These are phyloP conservation scores for Umbelopsis sp. DNA, from an alignment of 371 early-diverging fungal species.

Conservation along the genomic window DNA sequence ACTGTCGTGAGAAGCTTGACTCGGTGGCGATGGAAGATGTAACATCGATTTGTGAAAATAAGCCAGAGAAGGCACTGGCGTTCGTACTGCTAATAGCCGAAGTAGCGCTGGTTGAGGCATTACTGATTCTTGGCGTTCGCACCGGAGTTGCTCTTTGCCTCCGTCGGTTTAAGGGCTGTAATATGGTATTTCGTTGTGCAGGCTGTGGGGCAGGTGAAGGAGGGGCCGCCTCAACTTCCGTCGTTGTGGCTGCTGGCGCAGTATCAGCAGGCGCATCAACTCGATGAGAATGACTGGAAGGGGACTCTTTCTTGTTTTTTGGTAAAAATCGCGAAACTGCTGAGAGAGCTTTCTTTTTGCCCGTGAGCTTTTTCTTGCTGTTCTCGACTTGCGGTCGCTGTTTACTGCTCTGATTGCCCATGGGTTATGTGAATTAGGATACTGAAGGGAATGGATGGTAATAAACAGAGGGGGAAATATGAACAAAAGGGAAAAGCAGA, in stretches of 20 bases:
- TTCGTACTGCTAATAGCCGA: constrained; percentile 8
- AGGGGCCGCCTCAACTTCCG: not conserved
- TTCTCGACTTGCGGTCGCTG: not conserved
- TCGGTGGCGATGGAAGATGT: constrained; percentile 7
- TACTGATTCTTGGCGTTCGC: constrained; percentile 5
- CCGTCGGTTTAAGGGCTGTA: constrained; percentile 15
- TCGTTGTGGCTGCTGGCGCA: not conserved
- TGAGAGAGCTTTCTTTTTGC: not conserved
- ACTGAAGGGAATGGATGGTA: not conserved
- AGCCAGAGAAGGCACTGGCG: constrained; percentile 5
- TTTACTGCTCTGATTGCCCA: constrained; percentile 11
- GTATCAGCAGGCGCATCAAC: not conserved
- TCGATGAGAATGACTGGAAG: not conserved
- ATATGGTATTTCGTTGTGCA: constrained; percentile 1
- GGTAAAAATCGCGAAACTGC: not conserved
- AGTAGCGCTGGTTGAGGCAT: not conserved
- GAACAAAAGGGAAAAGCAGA: not conserved
- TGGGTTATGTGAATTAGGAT: not conserved
- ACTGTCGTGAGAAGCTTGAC: constrained; percentile 9
- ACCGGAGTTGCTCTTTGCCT: not conserved
- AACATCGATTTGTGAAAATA: constrained; percentile 16
- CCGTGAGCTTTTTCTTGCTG: not conserved
- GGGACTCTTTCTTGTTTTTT: constrained; percentile 11
- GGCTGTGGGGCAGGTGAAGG: not conserved
- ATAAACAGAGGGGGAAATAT: not conserved